Conservation (phyloP, 2,329 filamentous ascomycete genomes). For the Claviceps pazoutovae region DNA sequence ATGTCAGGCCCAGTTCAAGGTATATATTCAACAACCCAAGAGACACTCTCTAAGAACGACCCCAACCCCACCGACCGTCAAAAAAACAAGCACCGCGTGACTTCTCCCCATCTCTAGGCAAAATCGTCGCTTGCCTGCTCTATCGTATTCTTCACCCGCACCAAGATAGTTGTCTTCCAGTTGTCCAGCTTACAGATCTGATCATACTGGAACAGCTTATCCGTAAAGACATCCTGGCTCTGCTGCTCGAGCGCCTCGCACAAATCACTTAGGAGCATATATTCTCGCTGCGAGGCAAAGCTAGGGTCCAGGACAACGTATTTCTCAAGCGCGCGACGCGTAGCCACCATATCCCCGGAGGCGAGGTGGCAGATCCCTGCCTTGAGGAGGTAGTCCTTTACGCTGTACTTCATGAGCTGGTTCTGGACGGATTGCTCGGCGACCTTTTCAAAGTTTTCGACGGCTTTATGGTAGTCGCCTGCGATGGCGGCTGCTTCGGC, state of each 20-base stretch:
- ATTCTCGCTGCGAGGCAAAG: conserved; percentile 66
- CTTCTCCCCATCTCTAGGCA: conserved; percentile 16
- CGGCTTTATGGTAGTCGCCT: conserved; percentile 71
- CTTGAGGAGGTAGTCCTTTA: conserved; percentile 94
- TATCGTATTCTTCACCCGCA: conserved; percentile 73
- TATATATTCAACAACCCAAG: neutral
- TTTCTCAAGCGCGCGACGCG: conserved; percentile 64
- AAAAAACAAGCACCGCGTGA: neutral
- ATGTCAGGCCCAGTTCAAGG: too few species aligned
- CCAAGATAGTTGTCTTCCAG: conserved; percentile 83
- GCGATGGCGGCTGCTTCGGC: conserved; percentile 76
- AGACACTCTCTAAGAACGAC: neutral
- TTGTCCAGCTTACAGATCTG: conserved; percentile 88
- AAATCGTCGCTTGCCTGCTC: conserved; percentile 39
- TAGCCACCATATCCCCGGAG: conserved; percentile 59
- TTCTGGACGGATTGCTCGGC: conserved; percentile 67
- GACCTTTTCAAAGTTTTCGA: conserved; percentile 72
- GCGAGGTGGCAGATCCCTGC: conserved; percentile 81
- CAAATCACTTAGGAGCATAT: conserved; percentile 67
- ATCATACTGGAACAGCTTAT: conserved; percentile 80
- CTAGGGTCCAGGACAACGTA: conserved; percentile 69
- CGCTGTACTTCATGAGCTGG: conserved; percentile 83
- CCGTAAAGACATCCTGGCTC: conserved; percentile 70
- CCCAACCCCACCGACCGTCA: neutral
- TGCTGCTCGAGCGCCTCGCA: conserved; percentile 59